phyloP scores from a whole-genome alignment of 2,329 filamentous ascomycete species.

The Geosmithia morbida region DNA sequence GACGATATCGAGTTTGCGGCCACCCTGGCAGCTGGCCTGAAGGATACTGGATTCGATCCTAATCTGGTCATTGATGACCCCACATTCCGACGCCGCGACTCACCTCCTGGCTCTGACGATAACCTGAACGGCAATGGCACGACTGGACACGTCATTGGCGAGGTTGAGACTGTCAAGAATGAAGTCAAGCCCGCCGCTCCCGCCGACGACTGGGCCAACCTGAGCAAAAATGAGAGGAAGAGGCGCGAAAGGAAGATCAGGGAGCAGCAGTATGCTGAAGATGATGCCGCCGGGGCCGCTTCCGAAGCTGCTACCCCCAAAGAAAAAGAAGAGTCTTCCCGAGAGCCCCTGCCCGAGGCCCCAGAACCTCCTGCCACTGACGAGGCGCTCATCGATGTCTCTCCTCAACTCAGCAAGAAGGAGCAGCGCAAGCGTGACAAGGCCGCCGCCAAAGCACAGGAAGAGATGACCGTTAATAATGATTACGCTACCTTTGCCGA shows the following conservation, averaged over 20 bases:
- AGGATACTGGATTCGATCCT: constrained; percentile 57
- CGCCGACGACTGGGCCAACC: constrained; percentile 6
- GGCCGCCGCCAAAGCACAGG: constrained; percentile 13
- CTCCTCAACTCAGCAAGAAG: constrained; percentile 16
- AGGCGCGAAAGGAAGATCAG: constrained; percentile 24
- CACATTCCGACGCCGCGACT: constrained; percentile 46
- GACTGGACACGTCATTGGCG: constrained; percentile 31
- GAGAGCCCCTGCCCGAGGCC: background rate
- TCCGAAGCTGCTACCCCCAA: constrained; percentile 11
- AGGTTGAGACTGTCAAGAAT: constrained; percentile 25
- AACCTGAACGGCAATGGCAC: constrained; percentile 16
- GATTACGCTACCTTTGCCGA: constrained; percentile 7
- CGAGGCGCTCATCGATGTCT: constrained; percentile 7
- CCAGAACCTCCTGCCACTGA: constrained; percentile 3
- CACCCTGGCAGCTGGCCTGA: constrained; percentile 51
- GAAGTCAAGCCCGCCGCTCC: constrained; percentile 4
- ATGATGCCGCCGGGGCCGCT: background rate
- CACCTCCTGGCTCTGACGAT: constrained; percentile 45
- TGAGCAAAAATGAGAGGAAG: constrained; percentile 34
- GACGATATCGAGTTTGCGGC: constrained; percentile 58
- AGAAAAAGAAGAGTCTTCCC: constrained; percentile 6
- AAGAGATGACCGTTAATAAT: constrained; percentile 2
- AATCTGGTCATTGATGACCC: constrained; percentile 56
- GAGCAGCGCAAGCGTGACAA: constrained; percentile 27
- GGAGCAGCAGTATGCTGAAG: constrained; percentile 1